phyloP scores from a whole-genome alignment of 345 rosid genomes.

The Eucalyptus cloeziana region DNA sequence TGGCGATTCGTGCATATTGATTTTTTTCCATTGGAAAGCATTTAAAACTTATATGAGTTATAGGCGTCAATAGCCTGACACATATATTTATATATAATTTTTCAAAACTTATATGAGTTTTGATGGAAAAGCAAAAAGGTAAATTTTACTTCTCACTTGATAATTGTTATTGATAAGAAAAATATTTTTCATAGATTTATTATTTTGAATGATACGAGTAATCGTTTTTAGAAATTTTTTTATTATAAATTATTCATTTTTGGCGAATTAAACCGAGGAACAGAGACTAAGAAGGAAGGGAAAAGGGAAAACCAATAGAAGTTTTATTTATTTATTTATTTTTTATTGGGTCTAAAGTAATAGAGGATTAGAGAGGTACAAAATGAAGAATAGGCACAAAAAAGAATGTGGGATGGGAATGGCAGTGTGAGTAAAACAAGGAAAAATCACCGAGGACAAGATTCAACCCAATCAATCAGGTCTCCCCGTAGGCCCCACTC shows the following conservation, averaged over 20 bases:
- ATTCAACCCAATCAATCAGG: background rate
- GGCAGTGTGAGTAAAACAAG: background rate
- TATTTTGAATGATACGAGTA: rapidly evolving
- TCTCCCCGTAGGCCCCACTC: background rate
- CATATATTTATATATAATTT: background rate
- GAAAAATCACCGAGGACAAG: background rate
- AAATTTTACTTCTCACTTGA: no score
- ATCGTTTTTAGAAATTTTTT: background rate
- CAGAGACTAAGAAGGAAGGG: background rate
- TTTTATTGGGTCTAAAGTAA: no score
- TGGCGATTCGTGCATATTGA: rapidly evolving
- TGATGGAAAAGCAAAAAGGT: no score
- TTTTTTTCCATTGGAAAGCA: background rate
- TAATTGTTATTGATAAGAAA: background rate
- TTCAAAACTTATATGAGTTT: no score
- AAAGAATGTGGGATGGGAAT: background rate
- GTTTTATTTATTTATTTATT: no score
- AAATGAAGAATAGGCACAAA: background rate
- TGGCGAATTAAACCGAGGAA: no score
- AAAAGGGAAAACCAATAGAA: background rate
- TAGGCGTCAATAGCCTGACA: rapidly evolving
- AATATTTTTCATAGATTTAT: background rate
- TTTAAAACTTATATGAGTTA: background rate
- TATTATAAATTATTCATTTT: no score
- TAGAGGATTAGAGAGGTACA: background rate